Percentiles rank a stretch among this genome's conserved stretches.
Conservation (phyloP, 345 rosid species). For the Hibiscus trionum region DNA sequence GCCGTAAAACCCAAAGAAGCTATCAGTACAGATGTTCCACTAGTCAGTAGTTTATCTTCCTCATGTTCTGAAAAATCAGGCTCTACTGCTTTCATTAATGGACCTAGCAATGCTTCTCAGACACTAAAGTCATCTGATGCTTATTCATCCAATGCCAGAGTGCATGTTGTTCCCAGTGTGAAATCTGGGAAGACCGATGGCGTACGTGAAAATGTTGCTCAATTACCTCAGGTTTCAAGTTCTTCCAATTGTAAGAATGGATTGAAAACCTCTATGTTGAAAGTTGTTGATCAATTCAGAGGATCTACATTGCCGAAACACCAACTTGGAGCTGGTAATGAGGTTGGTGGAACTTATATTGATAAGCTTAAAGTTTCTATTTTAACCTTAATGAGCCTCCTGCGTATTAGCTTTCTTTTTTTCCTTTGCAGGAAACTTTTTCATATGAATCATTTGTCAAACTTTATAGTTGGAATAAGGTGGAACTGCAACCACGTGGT, state of each 20-base stretch:
- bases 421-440: constrained; percentile 60
- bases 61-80: constrained; percentile 23
- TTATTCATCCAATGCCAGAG: constrained; percentile 23
- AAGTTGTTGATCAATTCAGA: constrained; percentile 62
- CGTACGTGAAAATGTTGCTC: constrained; percentile 24
- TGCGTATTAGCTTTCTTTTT: constrained; percentile 6
- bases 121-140: constrained; percentile 25
- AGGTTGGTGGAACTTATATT: constrained; percentile 44
- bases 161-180: constrained; percentile 23
- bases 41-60: constrained; percentile 14
- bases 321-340: constrained; percentile 23
- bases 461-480: constrained; percentile 65
- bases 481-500: constrained; percentile 76
- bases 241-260: constrained; percentile 35
- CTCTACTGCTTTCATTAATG: constrained; percentile 18
- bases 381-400: neutral
- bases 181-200: constrained; percentile 31
- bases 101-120: constrained; percentile 18
- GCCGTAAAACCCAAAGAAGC: constrained; percentile 18
- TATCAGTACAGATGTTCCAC: constrained; percentile 11
- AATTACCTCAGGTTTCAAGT: constrained; percentile 20
- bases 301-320: constrained; percentile 42
- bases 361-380: constrained; percentile 33
- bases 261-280: constrained; percentile 53
- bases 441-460: constrained; percentile 74